Evolutionary conservation across 2,329 filamentous ascomycete genomes (phyloP).

Genomic region (Sclerotinia nivalis): DNA sequence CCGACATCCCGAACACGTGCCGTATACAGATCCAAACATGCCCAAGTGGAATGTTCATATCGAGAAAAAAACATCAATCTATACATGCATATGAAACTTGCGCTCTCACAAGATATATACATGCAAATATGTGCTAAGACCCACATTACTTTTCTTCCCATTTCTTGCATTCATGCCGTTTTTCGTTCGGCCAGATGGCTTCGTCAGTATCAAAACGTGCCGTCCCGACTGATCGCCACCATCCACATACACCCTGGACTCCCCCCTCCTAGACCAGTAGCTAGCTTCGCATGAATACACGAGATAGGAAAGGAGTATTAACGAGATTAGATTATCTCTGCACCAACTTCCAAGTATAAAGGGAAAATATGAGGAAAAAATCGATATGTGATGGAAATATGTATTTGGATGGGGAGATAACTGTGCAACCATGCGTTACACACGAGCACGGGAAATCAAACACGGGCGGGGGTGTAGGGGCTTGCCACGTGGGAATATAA

Average conservation of each 20-base stretch:
- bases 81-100: background rate
- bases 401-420: constrained; percentile 1
- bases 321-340: constrained; percentile 4
- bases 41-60: background rate
- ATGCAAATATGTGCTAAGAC: background rate
- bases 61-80: background rate
- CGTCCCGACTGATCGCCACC: background rate
- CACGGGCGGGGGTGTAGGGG: background rate
- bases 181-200: background rate
- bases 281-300: background rate
- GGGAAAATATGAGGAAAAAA: background rate
- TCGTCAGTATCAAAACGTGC: background rate
- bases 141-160: background rate
- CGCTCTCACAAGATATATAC: background rate
- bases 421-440: constrained; percentile 12
- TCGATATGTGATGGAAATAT: constrained; percentile 4
- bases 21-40: background rate
- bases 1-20: constrained; percentile 9
- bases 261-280: background rate
- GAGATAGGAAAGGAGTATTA: background rate
- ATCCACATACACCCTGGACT: no score
- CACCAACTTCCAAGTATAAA: no score
- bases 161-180: background rate
- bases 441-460: background rate
- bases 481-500: background rate